phyloP scores from a whole-genome alignment of 805 yeast genomes.

The Cyberlindnera euphorbiae region DNA sequence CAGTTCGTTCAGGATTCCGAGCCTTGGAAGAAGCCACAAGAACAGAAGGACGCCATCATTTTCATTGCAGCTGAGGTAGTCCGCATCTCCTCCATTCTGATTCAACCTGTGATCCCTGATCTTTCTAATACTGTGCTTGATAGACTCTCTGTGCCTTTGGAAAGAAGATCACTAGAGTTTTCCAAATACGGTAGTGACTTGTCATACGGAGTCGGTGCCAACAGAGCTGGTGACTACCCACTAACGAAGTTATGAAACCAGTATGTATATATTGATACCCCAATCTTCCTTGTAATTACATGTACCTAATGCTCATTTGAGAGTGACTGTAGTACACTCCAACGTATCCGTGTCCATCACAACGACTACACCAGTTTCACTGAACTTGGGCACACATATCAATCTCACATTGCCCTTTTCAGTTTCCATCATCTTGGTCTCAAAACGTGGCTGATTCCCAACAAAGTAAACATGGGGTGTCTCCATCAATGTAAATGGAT shows the following conservation, averaged over 20 bases:
- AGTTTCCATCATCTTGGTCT: slow-evolving; percentile 36
- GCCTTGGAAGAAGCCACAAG: slow-evolving; percentile 59
- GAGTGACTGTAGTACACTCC: slow-evolving; percentile 45
- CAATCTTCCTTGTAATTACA: slow-evolving; percentile 13
- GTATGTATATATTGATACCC: too few relatives aligned
- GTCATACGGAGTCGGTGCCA: slow-evolving; percentile 55
- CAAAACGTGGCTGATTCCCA: slow-evolving; percentile 75
- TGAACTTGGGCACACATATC: slow-evolving; percentile 68
- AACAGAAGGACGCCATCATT: slow-evolving; percentile 50
- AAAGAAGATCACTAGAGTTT: slow-evolving; percentile 37
- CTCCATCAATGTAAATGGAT: slow-evolving; percentile 76
- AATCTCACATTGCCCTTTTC: slow-evolving; percentile 42
- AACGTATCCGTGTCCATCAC: slow-evolving; percentile 55
- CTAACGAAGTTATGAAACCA: slow-evolving; percentile 32
- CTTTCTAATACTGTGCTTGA: slow-evolving; percentile 54
- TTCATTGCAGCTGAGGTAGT: slow-evolving; percentile 65
- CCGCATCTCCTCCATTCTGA: slow-evolving; percentile 59
- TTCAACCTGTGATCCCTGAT: slow-evolving; percentile 71
- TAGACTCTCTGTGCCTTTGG: slow-evolving; percentile 48
- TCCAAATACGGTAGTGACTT: slow-evolving; percentile 55
- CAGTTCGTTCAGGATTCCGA: slow-evolving; percentile 58
- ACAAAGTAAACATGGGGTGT: slow-evolving; percentile 84
- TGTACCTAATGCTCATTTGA: slow-evolving; percentile 7
- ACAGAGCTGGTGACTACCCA: slow-evolving; percentile 48
- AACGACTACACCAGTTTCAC: slow-evolving; percentile 58